These are phyloP conservation scores for Oleoguttula mirabilis DNA, from an alignment of 495 filamentous ascomycete genomes.

Conservation along the genomic window DNA sequence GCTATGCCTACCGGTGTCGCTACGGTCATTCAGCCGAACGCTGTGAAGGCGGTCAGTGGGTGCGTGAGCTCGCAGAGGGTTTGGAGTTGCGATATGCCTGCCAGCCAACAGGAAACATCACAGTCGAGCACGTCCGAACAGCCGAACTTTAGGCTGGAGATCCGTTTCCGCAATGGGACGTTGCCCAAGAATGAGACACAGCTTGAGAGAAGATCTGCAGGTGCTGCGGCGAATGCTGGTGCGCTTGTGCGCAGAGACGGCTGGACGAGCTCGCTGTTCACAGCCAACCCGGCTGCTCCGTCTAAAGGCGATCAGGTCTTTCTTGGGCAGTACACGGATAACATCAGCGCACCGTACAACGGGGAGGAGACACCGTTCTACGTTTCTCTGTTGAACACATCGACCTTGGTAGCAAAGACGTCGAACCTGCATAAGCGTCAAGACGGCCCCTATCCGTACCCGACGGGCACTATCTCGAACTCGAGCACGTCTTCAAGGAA, in stretches of 20 bases:
- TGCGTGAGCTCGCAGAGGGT: constrained; percentile 58
- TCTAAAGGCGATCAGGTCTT: constrained; percentile 58
- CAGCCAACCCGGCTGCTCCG: constrained; percentile 52
- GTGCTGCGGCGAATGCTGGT: neutral
- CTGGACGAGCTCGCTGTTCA: constrained; percentile 30
- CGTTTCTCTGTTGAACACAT: constrained; percentile 35
- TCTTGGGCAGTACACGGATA: constrained; percentile 74
- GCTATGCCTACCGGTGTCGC: constrained; percentile 72
- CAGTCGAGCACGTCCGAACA: constrained; percentile 50
- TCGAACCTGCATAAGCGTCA: constrained; percentile 2
- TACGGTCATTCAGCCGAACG: constrained; percentile 57
- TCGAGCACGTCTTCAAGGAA: constrained; percentile 15
- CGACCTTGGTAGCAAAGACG: neutral
- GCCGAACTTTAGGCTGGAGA: constrained; percentile 63
- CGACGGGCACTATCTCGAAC: neutral
- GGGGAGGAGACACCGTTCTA: constrained; percentile 63
- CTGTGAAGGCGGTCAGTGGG: constrained; percentile 42
- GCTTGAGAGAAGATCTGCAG: constrained; percentile 8
- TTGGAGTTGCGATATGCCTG: constrained; percentile 76
- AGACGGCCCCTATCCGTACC: constrained; percentile 11
- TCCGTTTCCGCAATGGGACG: constrained; percentile 65
- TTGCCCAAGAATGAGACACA: constrained; percentile 27
- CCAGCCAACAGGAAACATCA: constrained; percentile 48
- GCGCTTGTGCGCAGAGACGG: neutral
- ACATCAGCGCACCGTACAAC: constrained; percentile 41